Conservation (phyloP, 1,284 basidiomycete genomes). For the Cryptococcus sp. region DNA sequence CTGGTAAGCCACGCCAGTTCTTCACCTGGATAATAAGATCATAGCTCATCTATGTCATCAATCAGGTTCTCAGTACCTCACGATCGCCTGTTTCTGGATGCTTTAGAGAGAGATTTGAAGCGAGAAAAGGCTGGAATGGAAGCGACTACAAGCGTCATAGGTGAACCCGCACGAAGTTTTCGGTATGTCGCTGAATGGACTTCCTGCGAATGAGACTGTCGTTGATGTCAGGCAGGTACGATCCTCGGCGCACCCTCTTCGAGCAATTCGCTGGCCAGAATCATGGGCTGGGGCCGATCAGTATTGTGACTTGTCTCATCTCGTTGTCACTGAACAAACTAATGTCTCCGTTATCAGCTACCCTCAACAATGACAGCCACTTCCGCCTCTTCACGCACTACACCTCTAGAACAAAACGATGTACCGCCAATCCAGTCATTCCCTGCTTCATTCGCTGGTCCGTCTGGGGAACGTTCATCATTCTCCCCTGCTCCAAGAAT, state of each 20-base stretch:
- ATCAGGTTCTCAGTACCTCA: conserved; percentile 79
- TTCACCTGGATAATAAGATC: no score
- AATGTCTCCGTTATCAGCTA: no score
- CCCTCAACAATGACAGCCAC: no score
- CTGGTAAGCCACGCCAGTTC: conserved; percentile 59
- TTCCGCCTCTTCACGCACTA: no score
- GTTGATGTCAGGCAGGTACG: conserved; percentile 61
- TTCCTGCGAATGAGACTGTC: background rate
- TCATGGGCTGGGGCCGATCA: no score
- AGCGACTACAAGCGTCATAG: conserved; percentile 71
- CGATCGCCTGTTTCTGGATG: conserved; percentile 91
- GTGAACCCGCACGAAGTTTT: conserved; percentile 70
- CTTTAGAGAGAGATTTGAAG: conserved; percentile 88
- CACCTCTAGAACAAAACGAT: no score
- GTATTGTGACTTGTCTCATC: no score
- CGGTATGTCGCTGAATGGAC: conserved; percentile 30
- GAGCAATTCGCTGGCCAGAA: conserved; percentile 68
- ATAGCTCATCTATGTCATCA: background rate
- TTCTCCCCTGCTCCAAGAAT: no score
- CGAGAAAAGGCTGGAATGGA: conserved; percentile 84
- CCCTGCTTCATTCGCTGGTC: no score
- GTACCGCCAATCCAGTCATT: no score
- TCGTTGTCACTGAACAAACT: no score
- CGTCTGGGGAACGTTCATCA: no score
- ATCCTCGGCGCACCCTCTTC: conserved; percentile 77